Base-by-base conservation (phyloP, 2,329 filamentous ascomycete genomes). In the Neopestalotiopsis sp. region DNA sequence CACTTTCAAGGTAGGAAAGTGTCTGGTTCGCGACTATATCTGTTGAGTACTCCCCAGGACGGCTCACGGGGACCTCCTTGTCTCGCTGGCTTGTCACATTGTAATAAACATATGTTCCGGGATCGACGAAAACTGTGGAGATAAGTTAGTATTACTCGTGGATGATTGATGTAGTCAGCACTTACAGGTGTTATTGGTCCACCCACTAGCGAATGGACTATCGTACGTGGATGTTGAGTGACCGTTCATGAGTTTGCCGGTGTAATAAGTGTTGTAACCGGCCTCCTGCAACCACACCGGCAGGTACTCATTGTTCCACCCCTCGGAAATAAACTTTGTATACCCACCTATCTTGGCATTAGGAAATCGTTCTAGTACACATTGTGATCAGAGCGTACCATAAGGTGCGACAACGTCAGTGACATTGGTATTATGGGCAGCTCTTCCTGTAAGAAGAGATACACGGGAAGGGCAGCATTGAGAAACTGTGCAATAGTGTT, bases 361-460 rank as follows among this genome's bases (percentile, higher is more conserved):
- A 24, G 24, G 2, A 24, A 24, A 24, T 24, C 24, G 24, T 24
- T 24, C 24, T 2, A 24, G 24, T 24, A 30, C 20, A 6, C 5
- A 58, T 10, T 58, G 7, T 20, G 56, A 5, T 3, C 3, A 5
- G 56, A 58, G n/a, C 3, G 10, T 30, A 87, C 86, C 87, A 70
- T 88, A 87, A 5, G 87, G 88, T 24, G 86, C 79, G 57, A 64
- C 75, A 5, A 83, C 77, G 58, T 83, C 80, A 0, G 89, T 91
- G 2, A 91, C 87, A 74, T 91, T 90, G 2, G 88, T 90, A 70
- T 90, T 90, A 72, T 91, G 89, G 2, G 88, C 86, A 7, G 86
- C 83, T 72, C 84, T 85, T 1, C 88, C 88, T 0, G 88, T 90
- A 84, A 84, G 87, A 10, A 90, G 75, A 45, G 82, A 86, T 2